Conservation (phyloP, 108 stramenopile genomes). For the Cylindrotheca fusiformis region DNA sequence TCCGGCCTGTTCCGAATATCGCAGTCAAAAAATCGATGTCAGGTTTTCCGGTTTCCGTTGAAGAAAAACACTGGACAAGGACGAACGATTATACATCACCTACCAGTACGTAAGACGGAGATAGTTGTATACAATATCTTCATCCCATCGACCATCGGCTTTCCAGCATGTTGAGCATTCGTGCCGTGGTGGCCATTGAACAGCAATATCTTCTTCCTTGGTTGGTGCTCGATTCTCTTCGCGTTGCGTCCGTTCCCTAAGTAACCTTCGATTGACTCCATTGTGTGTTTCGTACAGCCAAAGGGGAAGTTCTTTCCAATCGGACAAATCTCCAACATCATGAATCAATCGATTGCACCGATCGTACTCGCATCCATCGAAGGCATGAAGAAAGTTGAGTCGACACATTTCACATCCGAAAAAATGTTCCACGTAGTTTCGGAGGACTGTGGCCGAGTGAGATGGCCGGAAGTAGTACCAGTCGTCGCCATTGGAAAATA, state of each 20-base stretch:
- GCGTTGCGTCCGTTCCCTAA: conserved; percentile 46
- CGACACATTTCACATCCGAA: conserved; percentile 86
- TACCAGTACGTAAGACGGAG: conserved; percentile 47
- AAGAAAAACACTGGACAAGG: too few relatives aligned
- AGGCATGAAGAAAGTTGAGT: conserved; percentile 63
- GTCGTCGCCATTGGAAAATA: conserved; percentile 10
- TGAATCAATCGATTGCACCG: conserved; percentile 63
- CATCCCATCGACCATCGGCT: conserved; percentile 34
- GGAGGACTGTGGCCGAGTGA: conserved; percentile 27
- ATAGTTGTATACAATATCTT: conserved; percentile 33
- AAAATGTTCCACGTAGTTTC: conserved; percentile 64
- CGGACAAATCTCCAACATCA: conserved; percentile 28
- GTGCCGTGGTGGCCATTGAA: conserved; percentile 34
- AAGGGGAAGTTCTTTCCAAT: conserved; percentile 64
- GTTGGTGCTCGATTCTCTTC: conserved; percentile 22
- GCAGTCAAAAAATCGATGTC: too few relatives aligned
- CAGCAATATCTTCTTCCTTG: conserved; percentile 19
- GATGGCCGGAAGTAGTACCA: conserved; percentile 9
- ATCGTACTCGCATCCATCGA: conserved; percentile 66
- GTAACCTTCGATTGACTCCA: conserved; percentile 71
- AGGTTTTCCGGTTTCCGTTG: too few relatives aligned
- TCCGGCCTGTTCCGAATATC: background rate
- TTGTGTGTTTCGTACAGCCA: conserved; percentile 85
- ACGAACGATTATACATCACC: too few relatives aligned
- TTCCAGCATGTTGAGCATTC: conserved; percentile 50